Conservation (phyloP, 2,329 filamentous ascomycete species). For the Pseudocercospora macadamiae region DNA sequence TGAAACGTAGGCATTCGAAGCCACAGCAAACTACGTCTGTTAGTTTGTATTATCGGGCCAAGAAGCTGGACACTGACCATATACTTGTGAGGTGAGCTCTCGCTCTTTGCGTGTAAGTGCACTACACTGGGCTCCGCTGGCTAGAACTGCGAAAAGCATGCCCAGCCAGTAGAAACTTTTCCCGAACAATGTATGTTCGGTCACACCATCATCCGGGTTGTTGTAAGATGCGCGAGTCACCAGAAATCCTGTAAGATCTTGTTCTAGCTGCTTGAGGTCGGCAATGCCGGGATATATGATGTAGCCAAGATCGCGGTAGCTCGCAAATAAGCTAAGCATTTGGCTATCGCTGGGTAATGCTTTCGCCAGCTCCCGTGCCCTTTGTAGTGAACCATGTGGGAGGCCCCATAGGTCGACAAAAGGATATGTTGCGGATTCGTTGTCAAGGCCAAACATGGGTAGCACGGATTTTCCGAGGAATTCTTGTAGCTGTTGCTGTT, state of each 20-base stretch:
- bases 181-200: slow-evolving; percentile 60
- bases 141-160: slow-evolving; percentile 64
- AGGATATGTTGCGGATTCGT: slow-evolving; percentile 66
- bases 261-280: slow-evolving; percentile 59
- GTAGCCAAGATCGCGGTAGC: slow-evolving; percentile 61
- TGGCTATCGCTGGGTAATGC: slow-evolving; percentile 62
- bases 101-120: slow-evolving; percentile 61
- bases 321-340: slow-evolving; percentile 60
- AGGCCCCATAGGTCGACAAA: slow-evolving; percentile 67
- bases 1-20: slow-evolving; percentile 66
- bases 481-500: slow-evolving; percentile 59
- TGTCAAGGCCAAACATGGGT: slow-evolving; percentile 65
- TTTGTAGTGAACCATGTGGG: slow-evolving; percentile 60
- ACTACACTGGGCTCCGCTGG: slow-evolving; percentile 64
- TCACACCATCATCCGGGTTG: slow-evolving; percentile 48
- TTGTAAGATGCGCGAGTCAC: slow-evolving; percentile 53
- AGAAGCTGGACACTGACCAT: slow-evolving; percentile 47
- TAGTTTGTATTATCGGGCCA: not conserved
- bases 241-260: slow-evolving; percentile 57
- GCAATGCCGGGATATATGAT: slow-evolving; percentile 64
- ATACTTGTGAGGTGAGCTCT: slow-evolving; percentile 66
- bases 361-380: slow-evolving; percentile 61
- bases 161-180: slow-evolving; percentile 62
- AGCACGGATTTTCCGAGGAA: slow-evolving; percentile 64
- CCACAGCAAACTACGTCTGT: slow-evolving; percentile 55